Evolutionary conservation across 306 rosid species (phyloP), one percentile per base, ranked within the genome.

Genomic region (Nissolia schottii): DNA sequence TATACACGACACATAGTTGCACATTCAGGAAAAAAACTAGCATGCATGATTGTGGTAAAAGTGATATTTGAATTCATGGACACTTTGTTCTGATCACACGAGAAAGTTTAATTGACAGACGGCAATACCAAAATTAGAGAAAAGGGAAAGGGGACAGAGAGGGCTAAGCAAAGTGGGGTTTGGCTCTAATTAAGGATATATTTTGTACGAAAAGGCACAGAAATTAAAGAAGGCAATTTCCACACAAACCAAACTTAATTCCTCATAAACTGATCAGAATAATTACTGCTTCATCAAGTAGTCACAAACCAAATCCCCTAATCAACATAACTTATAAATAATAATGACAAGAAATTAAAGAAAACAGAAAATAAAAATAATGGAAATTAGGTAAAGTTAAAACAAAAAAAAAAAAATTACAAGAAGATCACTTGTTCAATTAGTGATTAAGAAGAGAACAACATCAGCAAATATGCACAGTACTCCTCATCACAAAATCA

Each of bases 101-200:
- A 49, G 71, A 22, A 51, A 76, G 25, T 73, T 48, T 60, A 72
- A 59, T 60, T 55, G 20, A 57, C 56, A 67, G 27, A 64, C 69
- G 62, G 23, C 54, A 71, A 46, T 35, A 38, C 54, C n/a, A 60
- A 65, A 77, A 49, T 9, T n/a, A n/a, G n/a, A 60, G 38, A 45
- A 60, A 65, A 28, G 16, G 20, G 19, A 31, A 53, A 31, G 31
- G 14, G 4, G 60, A 22, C 9, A 61, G 11, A 71, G 53, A 64
- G 18, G 66, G 73, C 61, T 71, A 62, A 35, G 55, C 67, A 78
- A 83, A 71, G 79, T 79, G 81, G 79, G 69, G 84, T 70, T 79
- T 75, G 81, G 81, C 38, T 55, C 67, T n/a, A 56, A 45, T 45
- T 45, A 15, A 65, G 41, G 61, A 66, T 49, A 66, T 49, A 10